Conservation (phyloP, 2,329 filamentous ascomycete species). For the Penicillium hesseltinei region DNA sequence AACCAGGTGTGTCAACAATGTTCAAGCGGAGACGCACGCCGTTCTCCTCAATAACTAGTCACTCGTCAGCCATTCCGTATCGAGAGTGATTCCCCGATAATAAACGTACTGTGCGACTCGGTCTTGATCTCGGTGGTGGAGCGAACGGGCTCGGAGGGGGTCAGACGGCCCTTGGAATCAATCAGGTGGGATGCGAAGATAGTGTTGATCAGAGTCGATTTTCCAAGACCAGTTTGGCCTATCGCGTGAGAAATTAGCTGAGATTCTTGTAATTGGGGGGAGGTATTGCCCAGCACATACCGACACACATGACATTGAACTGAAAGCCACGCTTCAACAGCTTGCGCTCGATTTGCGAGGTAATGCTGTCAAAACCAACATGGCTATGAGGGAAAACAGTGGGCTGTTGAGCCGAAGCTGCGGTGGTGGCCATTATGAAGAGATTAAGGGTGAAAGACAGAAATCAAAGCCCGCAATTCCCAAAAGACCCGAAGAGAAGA, state of each 20-base stretch:
- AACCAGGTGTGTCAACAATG: slow-evolving; percentile 98
- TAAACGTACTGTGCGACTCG: slow-evolving; percentile 73
- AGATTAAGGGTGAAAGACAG: slow-evolving; percentile 4
- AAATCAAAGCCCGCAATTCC: slow-evolving; percentile 4
- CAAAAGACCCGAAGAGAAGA: slow-evolving; percentile 9
- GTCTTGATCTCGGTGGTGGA: slow-evolving; percentile 97
- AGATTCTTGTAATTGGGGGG: not conserved
- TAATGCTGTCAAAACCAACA: slow-evolving; percentile 99
- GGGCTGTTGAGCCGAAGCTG: slow-evolving; percentile 44
- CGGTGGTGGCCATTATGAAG: slow-evolving; percentile 64
- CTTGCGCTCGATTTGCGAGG: slow-evolving; percentile 98
- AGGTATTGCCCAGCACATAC: slow-evolving; percentile 57
- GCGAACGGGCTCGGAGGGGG: slow-evolving; percentile 88
- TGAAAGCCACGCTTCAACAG: slow-evolving; percentile 99
- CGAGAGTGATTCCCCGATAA: not conserved
- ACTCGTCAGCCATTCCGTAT: slow-evolving; percentile 18
- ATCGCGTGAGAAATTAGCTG: slow-evolving; percentile 18
- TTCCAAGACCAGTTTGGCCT: slow-evolving; percentile 98
- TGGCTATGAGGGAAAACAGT: slow-evolving; percentile 86
- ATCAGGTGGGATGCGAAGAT: slow-evolving; percentile 99
- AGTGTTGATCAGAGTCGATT: slow-evolving; percentile 99
- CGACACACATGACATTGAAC: slow-evolving; percentile 99
- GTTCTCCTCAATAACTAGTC: slow-evolving; percentile 89
- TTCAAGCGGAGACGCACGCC: slow-evolving; percentile 95
- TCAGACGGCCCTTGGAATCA: slow-evolving; percentile 93